Base-by-base conservation (phyloP, 106 monocot species). In the Cymbidium sinense region DNA sequence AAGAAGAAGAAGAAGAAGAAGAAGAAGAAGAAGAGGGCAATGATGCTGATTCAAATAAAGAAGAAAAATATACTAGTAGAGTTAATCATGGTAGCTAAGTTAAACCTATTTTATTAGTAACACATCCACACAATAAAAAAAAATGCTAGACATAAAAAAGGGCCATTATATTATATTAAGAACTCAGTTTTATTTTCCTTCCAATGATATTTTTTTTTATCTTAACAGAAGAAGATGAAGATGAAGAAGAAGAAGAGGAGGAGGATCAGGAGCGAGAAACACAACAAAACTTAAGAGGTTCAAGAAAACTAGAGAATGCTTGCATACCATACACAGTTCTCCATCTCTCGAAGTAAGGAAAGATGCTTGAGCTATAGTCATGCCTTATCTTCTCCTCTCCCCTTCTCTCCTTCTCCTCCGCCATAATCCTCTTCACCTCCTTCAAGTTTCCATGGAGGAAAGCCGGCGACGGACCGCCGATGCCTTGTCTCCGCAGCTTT, bases 271-370 rank as follows among this genome's bases (percentile, higher is more conserved):
- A 47, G 47, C 13, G 15, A 1, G 13, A 47, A 13, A 11, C 2
- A 13, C 11, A 15, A 19, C 4, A 27, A 62, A 77, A 1, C 19
- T 2, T 2, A 28, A 18, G 25, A 47, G 13, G 0, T 47, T 47
- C 43, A 27, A 7, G 70, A 79, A n/a, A 9, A 31, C 12, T 0
- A 17, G 3, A 34, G 25, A 20, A 29, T 31, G 33, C n/a, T 15
- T 47, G 50, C 52, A 61, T 87, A 93, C 93, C 93, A 70, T 87
- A 93, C 11, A 52, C 51, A 36, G 80, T 80, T 30, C 74, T 85
- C 92, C 92, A 93, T 17, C 43, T 81, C 33, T 83, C 35, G 21
- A 87, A 77, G 43, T 89, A 82, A 34, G 92, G 92, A 62, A 89
- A 89, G 29, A 93, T 7, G 41, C 12, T 12, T 3, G 50, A 43